These are phyloP conservation scores for Scortechinia acanthostroma DNA, from an alignment of 2,329 filamentous ascomycete species.

Conservation along the genomic window DNA sequence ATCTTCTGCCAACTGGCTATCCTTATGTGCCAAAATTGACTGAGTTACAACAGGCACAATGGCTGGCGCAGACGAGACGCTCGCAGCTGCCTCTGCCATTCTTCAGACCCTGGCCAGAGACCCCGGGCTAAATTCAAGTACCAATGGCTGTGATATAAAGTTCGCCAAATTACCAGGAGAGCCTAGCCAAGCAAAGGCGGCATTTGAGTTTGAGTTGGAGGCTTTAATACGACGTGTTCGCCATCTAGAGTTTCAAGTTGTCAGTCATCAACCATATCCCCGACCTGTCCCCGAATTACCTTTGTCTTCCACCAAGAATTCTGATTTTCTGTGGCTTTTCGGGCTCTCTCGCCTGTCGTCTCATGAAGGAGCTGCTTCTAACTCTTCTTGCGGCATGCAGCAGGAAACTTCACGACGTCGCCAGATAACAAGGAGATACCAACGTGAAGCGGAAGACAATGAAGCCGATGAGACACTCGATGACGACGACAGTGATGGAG, in stretches of 20 bases:
- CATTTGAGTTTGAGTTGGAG: conserved; percentile 53
- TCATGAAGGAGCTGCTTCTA: neutral
- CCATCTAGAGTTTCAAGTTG: conserved; percentile 51
- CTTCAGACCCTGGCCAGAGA: neutral
- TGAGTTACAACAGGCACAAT: too few relatives aligned
- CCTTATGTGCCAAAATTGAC: too few relatives aligned
- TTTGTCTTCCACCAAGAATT: neutral
- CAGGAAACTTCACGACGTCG: neutral
- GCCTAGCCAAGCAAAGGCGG: conserved; percentile 45
- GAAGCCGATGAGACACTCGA: neutral
- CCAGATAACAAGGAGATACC: neutral
- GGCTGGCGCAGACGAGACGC: neutral
- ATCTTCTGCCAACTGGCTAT: too few relatives aligned
- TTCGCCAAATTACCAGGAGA: conserved; percentile 39
- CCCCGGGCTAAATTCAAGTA: neutral
- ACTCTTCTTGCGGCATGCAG: neutral
- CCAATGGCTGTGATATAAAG: neutral
- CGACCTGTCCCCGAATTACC: conserved; percentile 46
- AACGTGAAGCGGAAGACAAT: neutral
- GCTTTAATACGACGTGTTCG: conserved; percentile 52
- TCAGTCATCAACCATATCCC: conserved; percentile 35
- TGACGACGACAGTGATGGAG: neutral
- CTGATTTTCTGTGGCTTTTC: neutral
- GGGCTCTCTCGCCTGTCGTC: neutral
- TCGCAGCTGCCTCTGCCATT: neutral